Base-by-base conservation (phyloP, 2,329 filamentous ascomycete genomes). In the Sporothrix dimorphospora region DNA sequence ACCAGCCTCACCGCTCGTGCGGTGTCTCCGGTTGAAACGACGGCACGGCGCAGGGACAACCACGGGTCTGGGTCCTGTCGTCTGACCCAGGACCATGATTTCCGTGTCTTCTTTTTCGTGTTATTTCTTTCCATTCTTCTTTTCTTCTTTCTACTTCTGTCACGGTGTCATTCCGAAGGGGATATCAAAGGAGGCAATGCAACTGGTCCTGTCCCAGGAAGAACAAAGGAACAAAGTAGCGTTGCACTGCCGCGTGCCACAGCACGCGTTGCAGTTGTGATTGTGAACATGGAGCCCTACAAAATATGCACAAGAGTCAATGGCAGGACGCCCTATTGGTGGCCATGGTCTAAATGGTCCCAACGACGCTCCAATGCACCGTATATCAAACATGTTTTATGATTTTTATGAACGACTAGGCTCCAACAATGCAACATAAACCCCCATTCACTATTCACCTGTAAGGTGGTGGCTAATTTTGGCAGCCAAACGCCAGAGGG, bases 11-110 rank as follows among this genome's bases (percentile, higher is more conserved):
- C 57, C 57, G 57, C 61, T 65, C 16, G 40, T 19, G 14, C 40
- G 21, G 42, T 47, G 61, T n/a, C 61, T 45, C 14, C 40, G 16
- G 42, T 30, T 47, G 40, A 47, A 45, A 47, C 61, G 40, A 30
- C 40, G 40, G 61, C 61, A 30, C 40, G 61, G 40, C 9, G 57
- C n/a, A 59, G 34, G 27, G 16, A 61, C 12, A 57, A 53, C 57
- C 34, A 61, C 34, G 30, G 34, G 30, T 21, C 38, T 63, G 11
- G n/a, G 57, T 42, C 34, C 6, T n/a, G 57, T 7, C 14, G 53
- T 63, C 38, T 63, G 34, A 24, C 57, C 57, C 57, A 42, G 38
- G 57, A 63, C 38, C 34, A 63, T 12, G 19, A 61, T 53, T 53
- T 53, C n/a, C n/a, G n/a, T 53, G 49, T 14, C 11, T 61, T 61